These are phyloP conservation scores for Phragmites australis DNA, from an alignment of 176 grass and related monocot species.

Conservation along the genomic window DNA sequence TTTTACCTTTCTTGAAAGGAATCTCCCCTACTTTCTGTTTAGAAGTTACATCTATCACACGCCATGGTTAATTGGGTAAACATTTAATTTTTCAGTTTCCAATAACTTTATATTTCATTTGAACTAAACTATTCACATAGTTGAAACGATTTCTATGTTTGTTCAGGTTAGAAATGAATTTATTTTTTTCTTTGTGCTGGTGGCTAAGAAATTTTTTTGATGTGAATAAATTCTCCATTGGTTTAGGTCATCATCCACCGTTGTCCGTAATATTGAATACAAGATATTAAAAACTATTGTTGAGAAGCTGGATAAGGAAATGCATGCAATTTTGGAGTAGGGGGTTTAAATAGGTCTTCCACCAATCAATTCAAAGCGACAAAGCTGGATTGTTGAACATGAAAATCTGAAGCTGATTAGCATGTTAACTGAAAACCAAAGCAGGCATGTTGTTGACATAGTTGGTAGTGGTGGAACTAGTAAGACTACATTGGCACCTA, in stretches of 20 bases:
- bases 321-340: neutral
- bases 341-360: neutral
- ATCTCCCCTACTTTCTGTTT: no score
- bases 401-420: neutral
- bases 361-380: neutral
- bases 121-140: no score
- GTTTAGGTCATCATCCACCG: neutral
- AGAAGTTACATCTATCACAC: no score
- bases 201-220: neutral
- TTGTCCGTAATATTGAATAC: neutral
- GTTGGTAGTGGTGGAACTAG: slow-evolving; percentile 35
- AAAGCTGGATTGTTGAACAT: neutral
- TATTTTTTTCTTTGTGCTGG: neutral
- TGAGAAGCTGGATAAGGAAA: neutral
- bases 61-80: no score
- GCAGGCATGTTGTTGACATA: slow-evolving; percentile 12
- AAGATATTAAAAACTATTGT: neutral
- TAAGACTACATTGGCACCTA: slow-evolving; percentile 37
- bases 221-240: slow-evolving; percentile 7
- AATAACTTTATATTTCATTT: no score
- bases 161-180: neutral
- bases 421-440: neutral
- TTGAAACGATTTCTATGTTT: neutral
- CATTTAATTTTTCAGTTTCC: no score
- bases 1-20: no score